These are phyloP conservation scores for Rugonectria rugulosa DNA, from an alignment of 2,329 filamentous ascomycete species.

Conservation along the genomic window DNA sequence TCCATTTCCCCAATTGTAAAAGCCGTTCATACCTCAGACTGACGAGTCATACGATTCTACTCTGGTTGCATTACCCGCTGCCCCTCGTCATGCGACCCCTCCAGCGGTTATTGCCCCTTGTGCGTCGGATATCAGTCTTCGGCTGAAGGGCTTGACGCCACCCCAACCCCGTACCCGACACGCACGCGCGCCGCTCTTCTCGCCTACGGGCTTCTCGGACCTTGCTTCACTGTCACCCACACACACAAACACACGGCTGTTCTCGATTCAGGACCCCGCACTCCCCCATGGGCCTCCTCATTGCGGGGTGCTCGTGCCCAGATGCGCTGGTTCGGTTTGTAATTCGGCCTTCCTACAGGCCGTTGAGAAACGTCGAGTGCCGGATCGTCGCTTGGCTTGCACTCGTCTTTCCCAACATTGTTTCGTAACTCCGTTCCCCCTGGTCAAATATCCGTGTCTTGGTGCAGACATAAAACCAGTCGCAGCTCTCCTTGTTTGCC, in stretches of 20 bases:
- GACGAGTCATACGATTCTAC: neutral
- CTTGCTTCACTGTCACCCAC: neutral
- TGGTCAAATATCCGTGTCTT: slow-evolving; percentile 5
- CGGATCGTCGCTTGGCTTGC: slow-evolving; percentile 11
- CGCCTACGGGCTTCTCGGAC: neutral
- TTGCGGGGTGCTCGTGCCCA: slow-evolving; percentile 15
- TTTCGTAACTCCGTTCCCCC: slow-evolving; percentile 9
- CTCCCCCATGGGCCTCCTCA: slow-evolving; percentile 15
- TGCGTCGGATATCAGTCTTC: slow-evolving; percentile 1
- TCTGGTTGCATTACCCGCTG: slow-evolving; percentile 2
- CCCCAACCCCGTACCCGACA: slow-evolving; percentile 13
- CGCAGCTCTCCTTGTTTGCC: neutral
- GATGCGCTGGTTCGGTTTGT: slow-evolving; percentile 9
- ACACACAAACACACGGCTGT: neutral
- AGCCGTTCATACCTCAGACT: neutral
- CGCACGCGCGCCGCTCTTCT: neutral
- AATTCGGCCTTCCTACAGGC: neutral
- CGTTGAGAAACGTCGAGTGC: neutral
- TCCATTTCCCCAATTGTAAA: neutral
- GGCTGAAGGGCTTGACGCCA: neutral
- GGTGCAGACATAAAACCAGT: slow-evolving; percentile 11
- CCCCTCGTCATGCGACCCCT: neutral
- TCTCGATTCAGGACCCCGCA: slow-evolving; percentile 7
- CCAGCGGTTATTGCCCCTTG: slow-evolving; percentile 7
- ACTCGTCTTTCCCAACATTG: neutral